phyloP scores from a whole-genome alignment of 225 moss, liverwort and hornwort genomes.

The Antitrichia curtipendula region DNA sequence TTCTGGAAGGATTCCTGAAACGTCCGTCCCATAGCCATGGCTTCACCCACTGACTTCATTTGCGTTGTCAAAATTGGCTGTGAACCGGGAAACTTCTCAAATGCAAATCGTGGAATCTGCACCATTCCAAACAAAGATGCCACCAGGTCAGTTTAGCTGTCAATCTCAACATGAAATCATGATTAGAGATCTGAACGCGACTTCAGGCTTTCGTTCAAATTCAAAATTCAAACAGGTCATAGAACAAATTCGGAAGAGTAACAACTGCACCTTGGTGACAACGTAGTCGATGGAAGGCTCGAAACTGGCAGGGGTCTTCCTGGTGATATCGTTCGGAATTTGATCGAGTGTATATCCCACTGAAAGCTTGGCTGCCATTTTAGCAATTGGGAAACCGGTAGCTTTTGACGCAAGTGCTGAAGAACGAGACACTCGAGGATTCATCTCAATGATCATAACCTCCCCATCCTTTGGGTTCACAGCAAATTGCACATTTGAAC shows the following conservation, averaged over 20 bases:
- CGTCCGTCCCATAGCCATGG: conserved; percentile 95
- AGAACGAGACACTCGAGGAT: conserved; percentile 93
- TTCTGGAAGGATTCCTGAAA: conserved; percentile 97
- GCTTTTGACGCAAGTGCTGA: conserved; percentile 98
- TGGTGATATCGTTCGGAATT: conserved; percentile 95
- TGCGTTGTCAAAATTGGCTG: conserved; percentile 81
- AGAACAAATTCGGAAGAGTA: background rate
- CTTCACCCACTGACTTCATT: conserved; percentile 99
- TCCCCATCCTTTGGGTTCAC: conserved; percentile 89
- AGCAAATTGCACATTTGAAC: conserved; percentile 97
- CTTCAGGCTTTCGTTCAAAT: background rate
- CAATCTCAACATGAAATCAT: background rate
- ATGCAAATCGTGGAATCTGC: conserved; percentile 97
- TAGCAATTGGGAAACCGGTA: conserved; percentile 95
- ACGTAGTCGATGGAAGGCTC: conserved; percentile 99
- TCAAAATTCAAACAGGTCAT: background rate
- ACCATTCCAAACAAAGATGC: background rate
- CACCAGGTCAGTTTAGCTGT: background rate
- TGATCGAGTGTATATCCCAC: conserved; percentile 94
- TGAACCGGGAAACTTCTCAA: conserved; percentile 97
- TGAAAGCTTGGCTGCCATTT: conserved; percentile 96
- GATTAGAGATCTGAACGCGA: background rate
- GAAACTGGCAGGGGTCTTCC: conserved; percentile 94
- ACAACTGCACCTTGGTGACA: conserved; percentile 72
- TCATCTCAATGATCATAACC: conserved; percentile 99